Evolutionary conservation across 2,329 filamentous ascomycete species (phyloP), one percentile per base, ranked within the genome.

Genomic region (Paramyrothecium sp.): DNA sequence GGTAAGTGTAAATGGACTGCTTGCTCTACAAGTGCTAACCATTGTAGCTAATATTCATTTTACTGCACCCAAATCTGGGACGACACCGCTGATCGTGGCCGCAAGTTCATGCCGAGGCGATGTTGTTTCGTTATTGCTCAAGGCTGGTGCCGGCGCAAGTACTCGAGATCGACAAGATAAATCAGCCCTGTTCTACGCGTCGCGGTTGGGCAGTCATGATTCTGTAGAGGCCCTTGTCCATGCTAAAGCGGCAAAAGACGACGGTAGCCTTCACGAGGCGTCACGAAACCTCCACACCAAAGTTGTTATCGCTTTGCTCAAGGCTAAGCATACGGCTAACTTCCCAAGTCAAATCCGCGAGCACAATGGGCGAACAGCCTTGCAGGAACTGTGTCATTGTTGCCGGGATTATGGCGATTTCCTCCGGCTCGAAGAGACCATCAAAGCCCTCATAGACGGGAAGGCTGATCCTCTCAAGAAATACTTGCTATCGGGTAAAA

Each of bases 221-320:
- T 48, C 56, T 13, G 53, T 52, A 12, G 51, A 56, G 13, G 34
- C 50, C 7, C 56, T 60, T 30, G 19, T 56, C 17, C 51, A 38
- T 3, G 56, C 46, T 13, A 56, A 54, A 2, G 49, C 54, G 5
- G 54, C 46, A 13, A 13, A n/a, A 2, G 47, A 54, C 19, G 58
- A 60, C 22, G 53, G 58, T 12, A 60, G 58, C 38, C 56, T 60
- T 38, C 54, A 60, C 19, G 58, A 60, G 20, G 58, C 58, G 19
- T 56, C 58, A 7, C 55, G 58, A 53, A 60, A 60, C 26, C 34
- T 60, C 1, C 58, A 58, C 26, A 48, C 41, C 33, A 52, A 54
- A 11, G 54, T 58, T 3, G 56, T 58, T 2, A 30, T 19, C 7
- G 19, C 22, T 12, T 54, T 60, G 17, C 51, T 60, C 11, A 54